These are phyloP conservation scores for Yamadazyma diddensiae DNA, from an alignment of 1,139 yeast genomes.

Conservation along the genomic window DNA sequence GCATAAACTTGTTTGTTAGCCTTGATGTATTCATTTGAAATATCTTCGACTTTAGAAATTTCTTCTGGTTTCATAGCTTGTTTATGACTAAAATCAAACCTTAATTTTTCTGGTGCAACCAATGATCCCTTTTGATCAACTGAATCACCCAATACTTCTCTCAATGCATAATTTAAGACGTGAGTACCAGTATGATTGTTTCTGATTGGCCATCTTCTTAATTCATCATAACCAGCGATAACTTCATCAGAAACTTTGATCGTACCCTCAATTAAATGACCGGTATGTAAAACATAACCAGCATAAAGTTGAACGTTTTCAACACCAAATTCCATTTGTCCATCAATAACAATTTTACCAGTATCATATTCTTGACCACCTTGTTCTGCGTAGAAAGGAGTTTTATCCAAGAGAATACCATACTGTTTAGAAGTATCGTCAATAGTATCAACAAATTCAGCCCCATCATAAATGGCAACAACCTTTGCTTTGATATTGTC, in stretches of 20 bases:
- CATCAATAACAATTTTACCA: conserved; percentile 89
- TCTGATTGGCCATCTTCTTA: conserved; percentile 95
- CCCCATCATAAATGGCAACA: conserved; percentile 70
- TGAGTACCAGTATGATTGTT: conserved; percentile 99
- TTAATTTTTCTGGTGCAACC: conserved; percentile 90
- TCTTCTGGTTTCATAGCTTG: conserved; percentile 72
- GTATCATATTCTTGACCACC: conserved; percentile 99
- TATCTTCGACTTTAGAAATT: conserved; percentile 68
- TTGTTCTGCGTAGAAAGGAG: conserved; percentile 96
- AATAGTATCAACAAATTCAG: conserved; percentile 50
- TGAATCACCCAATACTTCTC: conserved; percentile 80
- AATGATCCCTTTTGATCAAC: conserved; percentile 96
- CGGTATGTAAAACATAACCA: conserved; percentile 95
- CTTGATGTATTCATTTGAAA: conserved; percentile 69
- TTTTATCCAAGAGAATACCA: conserved; percentile 82
- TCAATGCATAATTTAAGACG: conserved; percentile 81
- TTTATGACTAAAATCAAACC: conserved; percentile 95
- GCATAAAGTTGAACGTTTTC: conserved; percentile 89
- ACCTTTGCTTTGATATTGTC: conserved; percentile 62
- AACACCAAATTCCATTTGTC: conserved; percentile 81
- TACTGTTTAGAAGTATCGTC: conserved; percentile 51
- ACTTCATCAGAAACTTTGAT: conserved; percentile 66
- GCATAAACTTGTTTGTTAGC: conserved; percentile 72
- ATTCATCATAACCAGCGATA: conserved; percentile 86
- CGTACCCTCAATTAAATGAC: conserved; percentile 73